These are phyloP conservation scores for Lachnellula occidentalis DNA, from an alignment of 2,329 filamentous ascomycete genomes.

Conservation along the genomic window DNA sequence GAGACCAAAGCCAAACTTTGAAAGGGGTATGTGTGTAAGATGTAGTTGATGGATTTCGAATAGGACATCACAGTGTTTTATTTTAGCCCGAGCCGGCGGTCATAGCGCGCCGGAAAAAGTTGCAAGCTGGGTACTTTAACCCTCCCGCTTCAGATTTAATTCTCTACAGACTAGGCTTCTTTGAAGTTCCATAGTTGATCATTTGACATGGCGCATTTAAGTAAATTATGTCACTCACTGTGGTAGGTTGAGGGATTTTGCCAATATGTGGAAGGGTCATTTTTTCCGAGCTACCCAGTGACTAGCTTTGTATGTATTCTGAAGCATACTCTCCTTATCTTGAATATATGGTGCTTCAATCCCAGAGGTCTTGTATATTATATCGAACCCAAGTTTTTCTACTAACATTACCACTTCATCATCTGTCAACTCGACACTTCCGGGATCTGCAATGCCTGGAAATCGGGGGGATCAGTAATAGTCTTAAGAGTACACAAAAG, in stretches of 20 bases:
- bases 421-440: constrained; percentile 82
- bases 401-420: constrained; percentile 81
- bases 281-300: constrained; percentile 83
- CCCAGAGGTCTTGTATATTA: constrained; percentile 57
- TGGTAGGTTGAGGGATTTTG: background rate
- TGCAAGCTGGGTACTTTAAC: too few species aligned
- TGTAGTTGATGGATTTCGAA: background rate
- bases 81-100: too few species aligned
- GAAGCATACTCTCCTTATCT: constrained; percentile 78
- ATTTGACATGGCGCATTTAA: too few species aligned
- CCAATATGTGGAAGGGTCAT: constrained; percentile 14
- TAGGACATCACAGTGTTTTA: too few species aligned
- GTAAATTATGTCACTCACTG: too few species aligned
- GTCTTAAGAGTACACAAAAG: background rate
- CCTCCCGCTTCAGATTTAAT: too few species aligned
- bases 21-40: background rate
- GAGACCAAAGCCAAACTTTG: constrained; percentile 20
- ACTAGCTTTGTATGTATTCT: constrained; percentile 72
- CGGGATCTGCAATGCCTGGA: constrained; percentile 76
- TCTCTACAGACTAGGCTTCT: too few species aligned
- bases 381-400: constrained; percentile 66
- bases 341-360: constrained; percentile 82
- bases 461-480: background rate
- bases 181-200: too few species aligned
- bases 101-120: too few species aligned